Conservation (phyloP, 1,284 basidiomycete genomes). For the Volvariella surrecta region DNA sequence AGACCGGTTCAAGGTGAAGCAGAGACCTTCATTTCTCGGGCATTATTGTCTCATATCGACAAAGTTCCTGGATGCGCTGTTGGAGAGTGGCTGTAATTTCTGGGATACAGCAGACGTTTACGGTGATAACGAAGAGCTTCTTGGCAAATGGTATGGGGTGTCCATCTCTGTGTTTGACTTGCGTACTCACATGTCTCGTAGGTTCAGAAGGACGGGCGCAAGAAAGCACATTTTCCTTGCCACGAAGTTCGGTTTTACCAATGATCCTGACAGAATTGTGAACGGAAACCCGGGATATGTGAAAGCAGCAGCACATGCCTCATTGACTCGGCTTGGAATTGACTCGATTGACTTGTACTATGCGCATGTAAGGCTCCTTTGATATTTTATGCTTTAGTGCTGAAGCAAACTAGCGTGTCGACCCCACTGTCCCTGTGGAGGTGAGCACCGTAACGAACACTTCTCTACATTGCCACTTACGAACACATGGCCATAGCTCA, state of each 20-base stretch:
- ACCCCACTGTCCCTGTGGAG: conserved; percentile 38
- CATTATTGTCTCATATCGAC: no score
- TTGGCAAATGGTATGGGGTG: conserved; percentile 33
- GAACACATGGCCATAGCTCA: conserved; percentile 19
- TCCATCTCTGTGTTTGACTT: conserved; percentile 18
- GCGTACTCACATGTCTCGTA: conserved; percentile 12
- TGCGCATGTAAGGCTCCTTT: conserved; percentile 14
- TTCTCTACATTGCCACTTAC: no score
- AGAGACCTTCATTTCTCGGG: no score
- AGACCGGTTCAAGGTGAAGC: no score
- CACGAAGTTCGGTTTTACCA: conserved; percentile 39
- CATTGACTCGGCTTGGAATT: conserved; percentile 23
- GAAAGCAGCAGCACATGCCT: conserved; percentile 18
- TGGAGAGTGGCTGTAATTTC: conserved; percentile 27
- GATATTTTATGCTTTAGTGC: neutral
- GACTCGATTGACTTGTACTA: conserved; percentile 26
- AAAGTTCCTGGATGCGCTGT: conserved; percentile 29
- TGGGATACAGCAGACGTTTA: conserved; percentile 38
- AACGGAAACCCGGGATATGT: conserved; percentile 28
- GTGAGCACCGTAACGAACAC: conserved; percentile 11
- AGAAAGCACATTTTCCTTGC: conserved; percentile 37
- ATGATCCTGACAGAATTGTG: conserved; percentile 7
- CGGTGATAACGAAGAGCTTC: conserved; percentile 32
- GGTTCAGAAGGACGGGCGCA: conserved; percentile 37
- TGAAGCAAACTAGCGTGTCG: conserved; percentile 22